Evolutionary conservation across 164 flowering plant genomes (phyloP).

Genomic region (Magnolia sinica): DNA sequence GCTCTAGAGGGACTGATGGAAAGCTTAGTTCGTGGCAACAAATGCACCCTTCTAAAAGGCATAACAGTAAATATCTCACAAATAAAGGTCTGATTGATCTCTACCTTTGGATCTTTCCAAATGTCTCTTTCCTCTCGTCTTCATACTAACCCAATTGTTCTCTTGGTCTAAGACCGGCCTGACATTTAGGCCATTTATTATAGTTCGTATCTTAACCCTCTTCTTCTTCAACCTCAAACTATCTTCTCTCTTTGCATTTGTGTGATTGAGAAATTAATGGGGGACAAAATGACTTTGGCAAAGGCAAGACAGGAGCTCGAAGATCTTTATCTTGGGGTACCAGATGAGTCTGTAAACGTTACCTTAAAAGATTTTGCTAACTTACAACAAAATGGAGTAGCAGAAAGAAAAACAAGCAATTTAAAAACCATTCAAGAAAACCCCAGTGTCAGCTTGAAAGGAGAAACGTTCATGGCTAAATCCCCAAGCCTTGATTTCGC

Average conservation of each 20-base stretch:
- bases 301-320: slow-evolving; percentile 64
- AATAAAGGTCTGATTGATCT: neutral
- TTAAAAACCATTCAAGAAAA: slow-evolving; percentile 22
- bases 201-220: neutral
- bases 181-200: neutral
- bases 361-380: slow-evolving; percentile 52
- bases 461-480: slow-evolving; percentile 19
- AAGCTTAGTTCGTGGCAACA: neutral
- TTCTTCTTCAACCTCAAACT: neutral
- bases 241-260: neutral
- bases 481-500: slow-evolving; percentile 33
- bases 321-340: slow-evolving; percentile 58
- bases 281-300: slow-evolving; percentile 13
- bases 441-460: neutral
- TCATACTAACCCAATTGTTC: neutral
- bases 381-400: neutral
- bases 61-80: neutral
- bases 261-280: neutral
- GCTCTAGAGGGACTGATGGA: neutral
- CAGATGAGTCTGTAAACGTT: slow-evolving; percentile 74
- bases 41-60: neutral
- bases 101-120: neutral
- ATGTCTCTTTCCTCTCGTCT: neutral
- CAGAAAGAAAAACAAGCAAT: slow-evolving; percentile 15
- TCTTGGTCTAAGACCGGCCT: neutral